A percentile compares a stretch with the other conserved stretches of the same genome.
Evolutionary conservation across 2,329 filamentous ascomycete species (phyloP).

Genomic region (Aspergillus nomiae): DNA sequence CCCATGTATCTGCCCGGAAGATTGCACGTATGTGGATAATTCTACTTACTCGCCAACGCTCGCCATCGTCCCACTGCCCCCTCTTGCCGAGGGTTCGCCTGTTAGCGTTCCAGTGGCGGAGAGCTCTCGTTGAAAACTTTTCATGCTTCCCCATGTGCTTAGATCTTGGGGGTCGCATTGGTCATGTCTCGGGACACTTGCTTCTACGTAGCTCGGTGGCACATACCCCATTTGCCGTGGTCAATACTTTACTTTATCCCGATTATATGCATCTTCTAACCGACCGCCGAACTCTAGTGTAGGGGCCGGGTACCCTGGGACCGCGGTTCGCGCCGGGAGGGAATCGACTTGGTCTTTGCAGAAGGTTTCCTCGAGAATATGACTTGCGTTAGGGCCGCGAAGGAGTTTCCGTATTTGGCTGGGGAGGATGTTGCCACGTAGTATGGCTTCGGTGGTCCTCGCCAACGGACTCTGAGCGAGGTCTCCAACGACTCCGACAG

Average conservation of each 20-base stretch:
- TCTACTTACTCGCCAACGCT: neutral
- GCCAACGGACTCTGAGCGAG: neutral
- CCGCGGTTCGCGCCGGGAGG: conserved; percentile 32
- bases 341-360: conserved; percentile 27
- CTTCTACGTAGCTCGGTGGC: neutral
- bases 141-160: neutral
- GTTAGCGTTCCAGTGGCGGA: neutral
- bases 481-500: neutral
- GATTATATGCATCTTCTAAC: conserved; percentile 34
- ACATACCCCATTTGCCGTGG: conserved; percentile 4
- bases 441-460: conserved; percentile 14
- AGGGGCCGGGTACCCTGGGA: conserved; percentile 21
- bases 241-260: conserved; percentile 29
- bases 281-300: no score
- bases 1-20: neutral
- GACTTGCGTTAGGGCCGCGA: conserved; percentile 23
- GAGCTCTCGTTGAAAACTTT: neutral
- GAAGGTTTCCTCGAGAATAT: conserved; percentile 18
- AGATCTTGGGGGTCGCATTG: neutral
- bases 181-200: neutral
- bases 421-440: conserved; percentile 21
- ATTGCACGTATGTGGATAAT: neutral
- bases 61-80: neutral
- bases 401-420: conserved; percentile 23
- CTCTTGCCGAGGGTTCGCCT: neutral